phyloP scores from a whole-genome alignment of 768 basidiomycete genomes.

The Coprinellus micaceus region DNA sequence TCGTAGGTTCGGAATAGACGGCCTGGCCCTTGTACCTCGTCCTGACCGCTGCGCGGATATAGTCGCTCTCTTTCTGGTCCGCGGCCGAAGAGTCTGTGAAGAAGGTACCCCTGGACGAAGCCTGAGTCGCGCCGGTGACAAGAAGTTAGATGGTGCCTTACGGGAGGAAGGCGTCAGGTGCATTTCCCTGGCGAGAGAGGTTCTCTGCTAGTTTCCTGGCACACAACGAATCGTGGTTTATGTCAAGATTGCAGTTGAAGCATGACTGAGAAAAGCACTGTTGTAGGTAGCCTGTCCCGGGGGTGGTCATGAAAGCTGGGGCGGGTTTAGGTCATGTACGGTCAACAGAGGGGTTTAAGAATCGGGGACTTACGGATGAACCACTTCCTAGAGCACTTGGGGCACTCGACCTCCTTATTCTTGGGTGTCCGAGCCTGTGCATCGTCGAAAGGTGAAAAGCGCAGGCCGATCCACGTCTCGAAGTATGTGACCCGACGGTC shows the following conservation, averaged over 20 bases:
- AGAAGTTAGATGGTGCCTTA: neutral
- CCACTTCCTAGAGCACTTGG: neutral
- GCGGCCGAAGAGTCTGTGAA: neutral
- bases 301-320: neutral
- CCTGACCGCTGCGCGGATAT: too few relatives aligned
- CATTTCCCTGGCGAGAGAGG: neutral
- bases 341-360: too few relatives aligned
- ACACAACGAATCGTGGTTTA: neutral
- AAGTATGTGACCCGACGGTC: neutral
- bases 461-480: neutral
- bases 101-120: neutral
- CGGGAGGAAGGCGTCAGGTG: neutral
- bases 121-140: too few relatives aligned
- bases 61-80: neutral
- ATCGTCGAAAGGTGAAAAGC: neutral
- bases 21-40: neutral
- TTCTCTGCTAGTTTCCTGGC: constrained; percentile 12
- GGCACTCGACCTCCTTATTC: neutral
- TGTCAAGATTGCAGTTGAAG: neutral
- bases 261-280: neutral
- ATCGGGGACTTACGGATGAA: neutral
- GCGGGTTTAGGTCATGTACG: too few relatives aligned
- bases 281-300: neutral
- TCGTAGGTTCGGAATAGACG: neutral
- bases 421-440: neutral